Base-by-base conservation (phyloP, 2,329 filamentous ascomycete genomes). In the Diaporthe sp. region DNA sequence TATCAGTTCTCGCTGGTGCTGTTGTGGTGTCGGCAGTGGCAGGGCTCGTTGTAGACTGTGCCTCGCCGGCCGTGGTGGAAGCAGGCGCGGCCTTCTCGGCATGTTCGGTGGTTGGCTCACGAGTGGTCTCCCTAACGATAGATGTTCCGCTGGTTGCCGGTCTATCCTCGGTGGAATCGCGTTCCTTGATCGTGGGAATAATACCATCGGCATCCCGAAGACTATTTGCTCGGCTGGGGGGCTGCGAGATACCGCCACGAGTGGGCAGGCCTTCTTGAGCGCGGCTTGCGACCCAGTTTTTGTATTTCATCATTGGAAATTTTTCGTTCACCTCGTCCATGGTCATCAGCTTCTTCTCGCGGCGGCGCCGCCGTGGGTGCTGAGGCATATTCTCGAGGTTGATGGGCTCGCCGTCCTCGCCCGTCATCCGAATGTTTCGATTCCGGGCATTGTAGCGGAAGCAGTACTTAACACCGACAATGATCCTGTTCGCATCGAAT, bases 281-380 rank as follows among this genome's bases (percentile, higher is more conserved):
- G 76, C 96, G 93, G 73, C 92, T 92, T 9, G 94, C 93, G 76
- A 97, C 94, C 96, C 97, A 99, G 71, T 90, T 91, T 87, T 99
- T 98, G 90, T 99, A 99, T 85, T 98, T 98, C 80, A 92, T 93
- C 86, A 98, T 92, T 0, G 97, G 96, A 81, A 99, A 99, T 80
- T 97, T 95, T 79, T 97, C 95, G 83, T 99, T 98, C 78, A 99
- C 97, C 85, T 99, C 97, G 77, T 99, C 97, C 92, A 98, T 98
- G 2, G 94, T 94, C 97, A 99, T 98, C 79, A 99, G 85, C 84
- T 98, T 99, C 92, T 99, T 99, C 85, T 99, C 97, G 76, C 96
- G 92, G 78, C 96, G 91, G 78, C 96, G 91, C 81, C 96, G 91
- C 75, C 97, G 92, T 83, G 97, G 96, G 70, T 95, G 93, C 76